Percentiles rank a stretch among this genome's conserved stretches.
These are phyloP conservation scores for Colletotrichum orbiculare DNA, from an alignment of 2,329 filamentous ascomycete species.

Conservation along the genomic window DNA sequence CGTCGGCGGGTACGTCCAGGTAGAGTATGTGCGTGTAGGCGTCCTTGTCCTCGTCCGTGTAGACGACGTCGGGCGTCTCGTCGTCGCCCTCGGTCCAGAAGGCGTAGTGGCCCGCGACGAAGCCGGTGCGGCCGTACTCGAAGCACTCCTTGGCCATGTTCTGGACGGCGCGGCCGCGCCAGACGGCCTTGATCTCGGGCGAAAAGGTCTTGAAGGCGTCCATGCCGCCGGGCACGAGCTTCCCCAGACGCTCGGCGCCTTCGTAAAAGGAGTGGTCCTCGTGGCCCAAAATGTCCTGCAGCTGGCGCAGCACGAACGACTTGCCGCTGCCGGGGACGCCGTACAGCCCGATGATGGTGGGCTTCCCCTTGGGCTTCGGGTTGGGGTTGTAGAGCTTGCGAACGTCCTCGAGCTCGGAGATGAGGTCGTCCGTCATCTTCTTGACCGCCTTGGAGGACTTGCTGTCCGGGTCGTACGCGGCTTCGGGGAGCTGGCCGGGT, in stretches of 20 bases:
- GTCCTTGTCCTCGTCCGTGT: constrained; percentile 56
- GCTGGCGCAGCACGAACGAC: constrained; percentile 53
- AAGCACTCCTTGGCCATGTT: constrained; percentile 52
- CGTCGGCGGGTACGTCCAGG: constrained; percentile 52
- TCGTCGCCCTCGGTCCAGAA: constrained; percentile 57
- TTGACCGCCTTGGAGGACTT: too few relatives aligned
- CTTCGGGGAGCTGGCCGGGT: too few relatives aligned
- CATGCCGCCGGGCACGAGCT: constrained; percentile 58
- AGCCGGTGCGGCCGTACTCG: constrained; percentile 46
- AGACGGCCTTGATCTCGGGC: constrained; percentile 48
- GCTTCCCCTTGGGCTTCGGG: constrained; percentile 39
- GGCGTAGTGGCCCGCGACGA: constrained; percentile 68
- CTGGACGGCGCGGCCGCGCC: constrained; percentile 58
- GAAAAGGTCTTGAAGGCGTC: constrained; percentile 55
- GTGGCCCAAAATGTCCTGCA: constrained; percentile 49
- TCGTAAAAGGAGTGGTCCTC: constrained; percentile 60
- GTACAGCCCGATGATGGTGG: constrained; percentile 63
- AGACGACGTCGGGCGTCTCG: constrained; percentile 45
- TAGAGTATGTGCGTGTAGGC: constrained; percentile 70
- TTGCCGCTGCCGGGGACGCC: constrained; percentile 67
- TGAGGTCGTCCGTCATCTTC: too few relatives aligned
- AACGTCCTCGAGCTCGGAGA: too few relatives aligned
- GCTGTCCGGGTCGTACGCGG: too few relatives aligned
- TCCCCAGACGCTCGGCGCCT: constrained; percentile 60
- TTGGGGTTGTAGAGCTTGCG: too few relatives aligned